Conservation (phyloP, 768 basidiomycete genomes). For the Serendipita indica region DNA sequence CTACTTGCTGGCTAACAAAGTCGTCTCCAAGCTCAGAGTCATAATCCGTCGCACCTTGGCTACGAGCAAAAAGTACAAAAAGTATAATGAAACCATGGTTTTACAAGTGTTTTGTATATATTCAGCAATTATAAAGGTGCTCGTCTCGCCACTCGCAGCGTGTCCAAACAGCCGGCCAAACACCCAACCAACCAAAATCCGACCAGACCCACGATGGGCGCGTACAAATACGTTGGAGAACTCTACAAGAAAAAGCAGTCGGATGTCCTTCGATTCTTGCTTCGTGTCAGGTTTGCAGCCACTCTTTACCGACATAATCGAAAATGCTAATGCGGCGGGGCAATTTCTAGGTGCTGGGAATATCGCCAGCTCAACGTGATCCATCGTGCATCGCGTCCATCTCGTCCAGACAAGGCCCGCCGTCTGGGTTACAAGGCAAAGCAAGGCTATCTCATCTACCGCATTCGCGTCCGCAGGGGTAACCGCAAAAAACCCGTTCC, state of each 20-base stretch:
- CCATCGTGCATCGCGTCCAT: slow-evolving; percentile 95
- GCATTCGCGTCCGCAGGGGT: slow-evolving; percentile 90
- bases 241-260: slow-evolving; percentile 98
- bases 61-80: not conserved
- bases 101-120: not conserved
- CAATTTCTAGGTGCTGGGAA: slow-evolving; percentile 75
- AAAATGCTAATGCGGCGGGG: not conserved
- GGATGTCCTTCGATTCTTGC: slow-evolving; percentile 92
- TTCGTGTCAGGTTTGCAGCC: slow-evolving; percentile 71
- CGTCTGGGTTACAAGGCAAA: slow-evolving; percentile 99
- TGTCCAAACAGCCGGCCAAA: not conserved
- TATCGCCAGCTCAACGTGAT: slow-evolving; percentile 97
- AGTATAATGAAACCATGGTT: not conserved
- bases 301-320: not conserved
- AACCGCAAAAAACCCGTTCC: slow-evolving; percentile 98
- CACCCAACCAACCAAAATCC: slow-evolving; percentile 6
- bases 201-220: slow-evolving; percentile 50
- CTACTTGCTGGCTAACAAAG: not conserved
- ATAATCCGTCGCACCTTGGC: not conserved
- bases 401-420: slow-evolving; percentile 97
- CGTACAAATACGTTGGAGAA: slow-evolving; percentile 94
- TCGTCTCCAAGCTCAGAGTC: not conserved
- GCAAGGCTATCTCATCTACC: slow-evolving; percentile 98
- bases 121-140: too few species aligned
- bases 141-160: not conserved